Evolutionary conservation across 1,284 basidiomycete species (phyloP).

Genomic region (Lentinus polychrous): DNA sequence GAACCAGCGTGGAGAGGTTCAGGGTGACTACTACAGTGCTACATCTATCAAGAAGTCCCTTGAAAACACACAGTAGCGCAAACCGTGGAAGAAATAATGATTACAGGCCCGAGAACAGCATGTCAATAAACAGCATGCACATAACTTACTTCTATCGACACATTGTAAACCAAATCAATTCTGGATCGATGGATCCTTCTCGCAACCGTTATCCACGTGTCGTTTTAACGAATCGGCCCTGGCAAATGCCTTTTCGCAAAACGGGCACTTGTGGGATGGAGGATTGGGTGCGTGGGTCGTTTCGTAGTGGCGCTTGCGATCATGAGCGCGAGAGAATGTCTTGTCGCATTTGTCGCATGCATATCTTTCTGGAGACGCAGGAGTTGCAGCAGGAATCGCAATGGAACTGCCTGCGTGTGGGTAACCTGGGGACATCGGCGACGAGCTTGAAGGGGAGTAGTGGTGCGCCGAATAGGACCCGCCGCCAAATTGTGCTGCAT

Average conservation of each 20-base stretch:
- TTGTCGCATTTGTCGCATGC: conserved; percentile 65
- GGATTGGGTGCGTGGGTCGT: conserved; percentile 60
- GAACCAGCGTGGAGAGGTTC: too few species aligned
- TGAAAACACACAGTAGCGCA: too few species aligned
- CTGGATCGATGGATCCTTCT: conserved; percentile 22
- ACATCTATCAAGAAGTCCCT: too few species aligned
- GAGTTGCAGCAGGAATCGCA: conserved; percentile 10
- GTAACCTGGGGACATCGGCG: neutral
- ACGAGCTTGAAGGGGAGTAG: neutral
- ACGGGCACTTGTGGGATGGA: conserved; percentile 55
- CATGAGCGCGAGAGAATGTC: conserved; percentile 71
- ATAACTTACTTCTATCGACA: too few species aligned
- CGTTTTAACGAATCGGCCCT: conserved; percentile 53
- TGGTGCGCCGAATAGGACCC: too few species aligned
- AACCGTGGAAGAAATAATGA: too few species aligned
- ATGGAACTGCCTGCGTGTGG: neutral
- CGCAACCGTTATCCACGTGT: conserved; percentile 56
- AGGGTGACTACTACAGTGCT: too few species aligned
- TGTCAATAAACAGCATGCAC: too few species aligned
- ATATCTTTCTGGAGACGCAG: conserved; percentile 39
- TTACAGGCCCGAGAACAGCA: too few species aligned
- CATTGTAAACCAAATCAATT: neutral
- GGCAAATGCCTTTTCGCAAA: conserved; percentile 69
- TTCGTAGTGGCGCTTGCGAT: conserved; percentile 72
- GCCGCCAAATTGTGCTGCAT: too few species aligned